Evolutionary conservation across 345 rosid genomes (phyloP), one percentile per base, ranked within the genome.

Genomic region (Eucalyptus sp.): DNA sequence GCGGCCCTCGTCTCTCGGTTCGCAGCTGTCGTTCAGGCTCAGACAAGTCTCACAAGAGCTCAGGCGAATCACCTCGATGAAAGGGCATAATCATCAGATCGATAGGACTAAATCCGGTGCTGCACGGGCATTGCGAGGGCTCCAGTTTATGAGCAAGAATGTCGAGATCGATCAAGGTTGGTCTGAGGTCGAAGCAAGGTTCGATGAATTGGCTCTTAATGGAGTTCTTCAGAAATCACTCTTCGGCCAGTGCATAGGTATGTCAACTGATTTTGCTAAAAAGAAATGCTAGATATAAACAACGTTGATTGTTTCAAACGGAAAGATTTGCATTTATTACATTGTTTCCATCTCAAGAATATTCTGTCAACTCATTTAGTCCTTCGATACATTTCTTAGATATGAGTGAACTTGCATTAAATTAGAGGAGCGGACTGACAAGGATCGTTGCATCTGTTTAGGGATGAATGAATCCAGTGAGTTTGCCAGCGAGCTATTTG

Each of bases 161-260:
- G 94, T 88, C 5, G 96, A 92, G 86, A 91, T 88, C 15, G 86
- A 41, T 17, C 88, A 84, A 18, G 97, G 94, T 27, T 97, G 99
- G 99, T 87, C 92, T 5, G 93, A 93, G 27, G 94, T 96, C 33
- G 97, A 94, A 24, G 88, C 86, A 50, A 92, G 96, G 90, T 97
- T 96, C 50, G 89, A 95, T 87, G 91, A 94, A 43, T 84, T 96
- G 89, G 85, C 90, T 3, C 24, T 54, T 10, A 87, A 94, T 46
- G 99, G 97, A 13, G 58, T 86, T 48, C 96, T 97, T 54, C 94
- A 93, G 2, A 94, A 91, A 84, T 90, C 98, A 8, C 90, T 89
- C 49, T 97, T 97, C 88, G 97, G 95, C 44, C 94, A 93, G 90
- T 97, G 99, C 81, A 95, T 96, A 90, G 98, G 99, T 96, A 92